Evolutionary conservation across 176 grass and related monocot genomes (phyloP), one percentile per base, ranked within the genome.

Genomic region (Carex scoparia): DNA sequence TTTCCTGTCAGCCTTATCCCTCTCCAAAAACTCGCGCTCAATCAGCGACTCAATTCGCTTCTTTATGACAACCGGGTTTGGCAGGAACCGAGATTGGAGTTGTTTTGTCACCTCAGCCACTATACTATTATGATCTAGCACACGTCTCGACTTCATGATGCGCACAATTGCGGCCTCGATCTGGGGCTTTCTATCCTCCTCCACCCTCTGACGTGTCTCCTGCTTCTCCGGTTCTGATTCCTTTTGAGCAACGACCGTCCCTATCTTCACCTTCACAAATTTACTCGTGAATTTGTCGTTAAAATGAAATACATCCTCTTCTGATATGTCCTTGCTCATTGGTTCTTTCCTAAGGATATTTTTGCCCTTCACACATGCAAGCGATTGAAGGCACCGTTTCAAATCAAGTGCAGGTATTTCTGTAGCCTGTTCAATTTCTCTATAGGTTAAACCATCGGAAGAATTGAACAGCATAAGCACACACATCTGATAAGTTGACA

Each of bases 401-500:
- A 98, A 88, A 88, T 98, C 95, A 68, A 88, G 63, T 68, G 95
- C 87, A 59, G 95, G 95, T 84, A 98, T 94, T 14, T 93, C 87
- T 2, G 92, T 98, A 83, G 85, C 91, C 65, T 93, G 92, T 69
- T 98, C 89, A 0, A 98, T 94, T 81, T 98, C 92, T 90, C 84
- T 93, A 58, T 94, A 98, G 35, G 82, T 91, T 63, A 91, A 84
- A 72, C 55, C 78, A 86, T 97, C 90, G 0, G 79, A 82, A 13
- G 89, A 86, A 85, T 98, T 98, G 69, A 98, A 98, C 49, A 94
- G 82, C 92, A 98, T 94, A 23, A 98, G 92, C 53, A 94, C 88
- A 82, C 95, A 98, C 92, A 98, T 98, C 87, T 98, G 95, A 72
- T 98, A 98, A 74, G 95, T 98, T n/a, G 95, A 98, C 68, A 98